Conservation (phyloP, 345 rosid species). For the Hypericum perforatum region DNA sequence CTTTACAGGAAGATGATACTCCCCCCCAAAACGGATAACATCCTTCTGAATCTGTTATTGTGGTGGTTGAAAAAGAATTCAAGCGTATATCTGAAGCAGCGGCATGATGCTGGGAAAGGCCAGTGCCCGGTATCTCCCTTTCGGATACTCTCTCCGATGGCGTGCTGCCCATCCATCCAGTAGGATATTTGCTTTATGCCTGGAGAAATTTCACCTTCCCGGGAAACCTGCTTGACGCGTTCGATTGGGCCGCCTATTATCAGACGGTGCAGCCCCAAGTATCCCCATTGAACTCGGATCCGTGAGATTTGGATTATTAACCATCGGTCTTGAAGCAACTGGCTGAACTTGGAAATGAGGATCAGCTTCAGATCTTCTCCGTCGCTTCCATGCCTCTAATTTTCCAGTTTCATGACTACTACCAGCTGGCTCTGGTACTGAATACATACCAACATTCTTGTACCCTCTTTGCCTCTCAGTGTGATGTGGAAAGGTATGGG, state of each 20-base stretch:
- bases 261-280: slow-evolving; percentile 91
- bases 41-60: slow-evolving; percentile 19
- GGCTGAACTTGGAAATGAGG: slow-evolving; percentile 32
- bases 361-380: slow-evolving; percentile 61
- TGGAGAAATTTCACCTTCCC: slow-evolving; percentile 40
- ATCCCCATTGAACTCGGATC: slow-evolving; percentile 85
- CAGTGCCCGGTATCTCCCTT: slow-evolving; percentile 9
- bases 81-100: slow-evolving; percentile 17
- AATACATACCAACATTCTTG: slow-evolving; percentile 34
- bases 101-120: slow-evolving; percentile 15
- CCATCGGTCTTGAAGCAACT: slow-evolving; percentile 31
- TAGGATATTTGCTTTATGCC: slow-evolving; percentile 27
- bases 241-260: slow-evolving; percentile 43
- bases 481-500: slow-evolving; percentile 31
- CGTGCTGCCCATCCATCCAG: slow-evolving; percentile 5
- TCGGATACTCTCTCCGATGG: slow-evolving; percentile 14
- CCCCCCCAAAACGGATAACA: slow-evolving; percentile 15
- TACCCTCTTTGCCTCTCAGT: slow-evolving; percentile 43
- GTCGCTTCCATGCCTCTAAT: slow-evolving; percentile 86
- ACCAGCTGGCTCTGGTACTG: slow-evolving; percentile 38
- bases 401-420: slow-evolving; percentile 61
- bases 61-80: slow-evolving; percentile 31
- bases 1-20: slow-evolving; percentile 9
- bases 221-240: slow-evolving; percentile 60
- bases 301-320: slow-evolving; percentile 26